These are phyloP conservation scores for Phanerochaete sordida DNA, from an alignment of 768 basidiomycete genomes.

Conservation along the genomic window DNA sequence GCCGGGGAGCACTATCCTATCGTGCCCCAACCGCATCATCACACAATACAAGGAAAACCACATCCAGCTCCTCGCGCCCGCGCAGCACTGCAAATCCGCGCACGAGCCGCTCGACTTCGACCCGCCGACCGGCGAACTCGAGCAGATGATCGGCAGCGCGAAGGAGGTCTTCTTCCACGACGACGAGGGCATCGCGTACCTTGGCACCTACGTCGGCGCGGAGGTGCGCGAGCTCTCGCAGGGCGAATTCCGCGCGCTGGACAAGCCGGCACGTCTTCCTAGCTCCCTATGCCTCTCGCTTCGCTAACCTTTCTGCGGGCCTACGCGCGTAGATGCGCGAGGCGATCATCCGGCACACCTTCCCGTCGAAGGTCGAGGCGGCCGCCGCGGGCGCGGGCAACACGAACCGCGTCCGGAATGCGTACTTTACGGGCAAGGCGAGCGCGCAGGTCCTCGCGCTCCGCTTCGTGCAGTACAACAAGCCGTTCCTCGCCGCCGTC, in stretches of 20 bases:
- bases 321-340: background rate
- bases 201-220: background rate
- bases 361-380: background rate
- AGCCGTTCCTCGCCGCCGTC: background rate
- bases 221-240: background rate
- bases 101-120: background rate
- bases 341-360: background rate
- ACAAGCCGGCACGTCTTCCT: background rate
- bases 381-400: background rate
- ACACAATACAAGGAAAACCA: background rate
- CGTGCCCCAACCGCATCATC: background rate
- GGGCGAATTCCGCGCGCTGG: background rate
- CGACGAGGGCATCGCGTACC: background rate
- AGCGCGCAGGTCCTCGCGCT: background rate
- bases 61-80: background rate
- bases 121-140: background rate
- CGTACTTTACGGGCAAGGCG: background rate
- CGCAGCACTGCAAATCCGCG: background rate
- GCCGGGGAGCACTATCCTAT: background rate
- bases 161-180: background rate
- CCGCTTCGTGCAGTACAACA: background rate
- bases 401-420: background rate
- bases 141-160: background rate
- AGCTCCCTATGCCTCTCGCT: no score
- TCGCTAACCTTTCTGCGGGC: background rate